Base-by-base conservation (phyloP, 2,329 filamentous ascomycete genomes). In the Huntiella decipiens region DNA sequence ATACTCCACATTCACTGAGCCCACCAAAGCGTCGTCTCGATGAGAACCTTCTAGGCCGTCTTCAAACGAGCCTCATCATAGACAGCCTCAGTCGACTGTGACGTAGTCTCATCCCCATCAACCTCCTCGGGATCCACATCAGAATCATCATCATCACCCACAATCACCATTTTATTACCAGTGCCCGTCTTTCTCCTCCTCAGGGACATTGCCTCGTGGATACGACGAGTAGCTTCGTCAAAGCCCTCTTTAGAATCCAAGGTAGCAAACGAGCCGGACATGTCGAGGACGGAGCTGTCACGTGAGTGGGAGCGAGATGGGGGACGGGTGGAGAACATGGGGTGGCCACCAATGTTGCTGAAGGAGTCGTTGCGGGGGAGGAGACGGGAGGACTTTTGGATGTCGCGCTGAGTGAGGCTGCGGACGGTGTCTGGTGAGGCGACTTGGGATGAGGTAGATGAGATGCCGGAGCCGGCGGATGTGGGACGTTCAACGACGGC, bases 341-440 rank as follows among this genome's bases (percentile, higher is more conserved):
- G 83, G 53, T 94, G 80, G 42, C 74, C 77, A 10, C 83, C 81
- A 52, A 96, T 80, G 60, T 96, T 88, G 61, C 79, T 79, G 64
- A 95, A 95, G 0, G 83, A 91, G 62, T 96, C 91, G 64, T 94
- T 95, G 50, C 82, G 78, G 6, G 88, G 87, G 53, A 73, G 65
- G 2, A 66, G 63, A 13, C 67, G 65, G 55, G 69, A 71, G 28
- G 69, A 73, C 52, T 63, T 63, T 22, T 66, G 72, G 16, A 66
- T 78, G 62, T 58, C 70, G 61, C 63, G 64, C 46, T 64, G 64
- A 38, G 60, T 62, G 53, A 65, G 59, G 49, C 56, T 57, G 40
- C 58, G 60, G 15, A 62, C 61, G n/a, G 61, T 60, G 46, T 65
- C 63, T 34, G 56, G 54, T 38, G 62, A 62, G 7, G 56, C 58